Evolutionary conservation across 164 flowering plant genomes (phyloP).

Genomic region (Umbilicus rupestris): DNA sequence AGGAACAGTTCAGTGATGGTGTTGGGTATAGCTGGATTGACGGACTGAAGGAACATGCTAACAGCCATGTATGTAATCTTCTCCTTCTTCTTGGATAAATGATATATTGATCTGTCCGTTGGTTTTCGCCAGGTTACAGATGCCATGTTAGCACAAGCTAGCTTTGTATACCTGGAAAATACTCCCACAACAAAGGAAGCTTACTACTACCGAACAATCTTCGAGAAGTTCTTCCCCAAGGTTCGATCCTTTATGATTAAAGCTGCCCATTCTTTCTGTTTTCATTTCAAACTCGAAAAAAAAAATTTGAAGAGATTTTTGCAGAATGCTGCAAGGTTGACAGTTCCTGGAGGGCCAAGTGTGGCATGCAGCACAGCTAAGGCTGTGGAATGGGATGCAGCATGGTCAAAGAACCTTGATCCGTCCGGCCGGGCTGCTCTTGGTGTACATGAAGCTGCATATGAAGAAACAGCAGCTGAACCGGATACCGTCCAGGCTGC

Average conservation of each 20-base stretch:
- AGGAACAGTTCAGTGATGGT: slow-evolving; percentile 99
- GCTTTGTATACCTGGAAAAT: slow-evolving; percentile 83
- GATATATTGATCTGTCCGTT: not conserved
- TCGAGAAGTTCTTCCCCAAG: slow-evolving; percentile 94
- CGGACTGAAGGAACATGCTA: slow-evolving; percentile 91
- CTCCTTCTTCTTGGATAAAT: too few species aligned
- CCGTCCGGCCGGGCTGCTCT: slow-evolving; percentile 98
- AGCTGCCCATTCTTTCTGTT: too few species aligned
- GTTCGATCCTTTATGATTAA: too few species aligned
- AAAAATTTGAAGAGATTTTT: not conserved
- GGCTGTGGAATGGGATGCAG: slow-evolving; percentile 96
- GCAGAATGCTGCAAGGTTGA: slow-evolving; percentile 87
- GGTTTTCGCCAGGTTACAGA: slow-evolving; percentile 61
- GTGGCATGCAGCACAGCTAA: slow-evolving; percentile 98
- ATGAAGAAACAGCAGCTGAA: slow-evolving; percentile 24
- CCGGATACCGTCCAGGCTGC: not conserved
- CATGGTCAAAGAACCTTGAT: slow-evolving; percentile 90
- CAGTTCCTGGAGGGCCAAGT: slow-evolving; percentile 98
- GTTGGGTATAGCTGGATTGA: slow-evolving; percentile 99
- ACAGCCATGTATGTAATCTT: slow-evolving; percentile 65
- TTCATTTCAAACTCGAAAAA: not conserved
- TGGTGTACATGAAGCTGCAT: slow-evolving; percentile 90
- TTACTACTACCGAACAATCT: slow-evolving; percentile 77
- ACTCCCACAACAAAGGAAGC: slow-evolving; percentile 93
- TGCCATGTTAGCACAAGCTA: slow-evolving; percentile 71